These are phyloP conservation scores for Exophiala viscosa DNA, from an alignment of 2,329 filamentous ascomycete genomes.

Conservation along the genomic window DNA sequence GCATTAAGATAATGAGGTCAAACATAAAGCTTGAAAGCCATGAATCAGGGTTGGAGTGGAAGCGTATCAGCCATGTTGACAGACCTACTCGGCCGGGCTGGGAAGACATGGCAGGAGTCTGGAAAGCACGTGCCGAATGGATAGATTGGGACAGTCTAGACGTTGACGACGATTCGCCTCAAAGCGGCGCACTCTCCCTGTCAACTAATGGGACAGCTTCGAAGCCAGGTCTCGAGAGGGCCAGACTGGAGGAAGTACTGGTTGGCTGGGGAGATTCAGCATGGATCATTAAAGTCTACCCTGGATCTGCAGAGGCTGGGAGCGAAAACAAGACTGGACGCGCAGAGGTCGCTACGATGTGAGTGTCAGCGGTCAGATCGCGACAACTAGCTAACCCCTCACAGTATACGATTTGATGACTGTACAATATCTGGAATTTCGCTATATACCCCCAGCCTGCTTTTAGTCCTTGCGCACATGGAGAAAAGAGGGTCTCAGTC, in stretches of 20 bases:
- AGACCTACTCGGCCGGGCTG: constrained; percentile 80
- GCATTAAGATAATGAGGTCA: constrained; percentile 95
- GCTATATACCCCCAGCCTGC: constrained; percentile 85
- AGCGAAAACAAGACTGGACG: constrained; percentile 70
- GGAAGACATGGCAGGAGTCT: constrained; percentile 95
- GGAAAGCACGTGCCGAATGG: constrained; percentile 92
- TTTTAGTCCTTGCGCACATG: constrained; percentile 89
- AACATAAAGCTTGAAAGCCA: constrained; percentile 73
- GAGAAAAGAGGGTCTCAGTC: constrained; percentile 67
- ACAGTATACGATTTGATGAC: constrained; percentile 77
- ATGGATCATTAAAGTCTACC: constrained; percentile 90
- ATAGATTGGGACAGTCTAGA: constrained; percentile 81
- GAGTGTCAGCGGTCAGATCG: constrained; percentile 40
- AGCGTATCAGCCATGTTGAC: constrained; percentile 86
- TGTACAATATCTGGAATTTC: constrained; percentile 97
- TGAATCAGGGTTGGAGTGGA: constrained; percentile 84
- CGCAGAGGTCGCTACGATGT: constrained; percentile 91
- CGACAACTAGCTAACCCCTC: constrained; percentile 32
- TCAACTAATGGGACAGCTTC: constrained; percentile 40
- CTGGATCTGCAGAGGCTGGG: constrained; percentile 63
- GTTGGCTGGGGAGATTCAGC: constrained; percentile 95
- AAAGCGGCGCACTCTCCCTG: constrained; percentile 30
- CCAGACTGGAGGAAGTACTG: constrained; percentile 67
- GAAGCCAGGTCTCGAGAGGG: constrained; percentile 43
- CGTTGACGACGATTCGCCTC: constrained; percentile 56